Evolutionary conservation across 805 yeast genomes (phyloP), one percentile per base, ranked within the genome.

Genomic region (Priceomyces fermenticarens): DNA sequence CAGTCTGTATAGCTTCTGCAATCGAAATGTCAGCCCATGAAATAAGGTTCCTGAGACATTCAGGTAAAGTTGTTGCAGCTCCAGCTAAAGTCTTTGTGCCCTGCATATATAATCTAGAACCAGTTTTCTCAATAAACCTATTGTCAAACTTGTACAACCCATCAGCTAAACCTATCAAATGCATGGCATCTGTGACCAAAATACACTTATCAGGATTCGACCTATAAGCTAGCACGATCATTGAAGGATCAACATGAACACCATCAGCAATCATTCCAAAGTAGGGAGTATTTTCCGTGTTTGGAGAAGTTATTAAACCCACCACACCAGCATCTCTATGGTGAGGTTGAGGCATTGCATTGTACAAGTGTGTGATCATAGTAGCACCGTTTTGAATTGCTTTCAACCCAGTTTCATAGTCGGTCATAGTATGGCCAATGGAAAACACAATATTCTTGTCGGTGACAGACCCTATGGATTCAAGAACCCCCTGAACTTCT

Each of bases 301-400:
- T 53, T 40, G 60, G 65, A 28, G 63, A 60, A 32, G 52, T 63
- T 37, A 57, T 65, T 27, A 78, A 60, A 2, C 83, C 84, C 28
- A 77, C 68, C 14, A 77, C 72, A 10, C 83, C 82, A 9, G 75
- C 77, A 38, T 77, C 76, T 49, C 84, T 62, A 51, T 78, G 83
- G 50, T 77, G 82, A 6, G 79, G 80, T 60, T 59, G 73, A 3
- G 80, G 80, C 84, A 78, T 78, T 48, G 84, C 84, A 49, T 78
- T 78, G 58, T 74, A 78, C 39, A 78, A 63, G 51, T 78, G 84
- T 3, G 84, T 78, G 41, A 78, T 63, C 82, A 78, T 77, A n/a
- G 72, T 51, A 11, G 81, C 80, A 16, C 83, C 83, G n/a, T 62
- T 49, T 15, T 60, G 55, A 28, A 78, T 59, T 0, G 83, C 83